Percentiles rank a stretch among this genome's conserved stretches.
Evolutionary conservation across 306 rosid genomes (phyloP).

Genomic region (Lupinus albus): DNA sequence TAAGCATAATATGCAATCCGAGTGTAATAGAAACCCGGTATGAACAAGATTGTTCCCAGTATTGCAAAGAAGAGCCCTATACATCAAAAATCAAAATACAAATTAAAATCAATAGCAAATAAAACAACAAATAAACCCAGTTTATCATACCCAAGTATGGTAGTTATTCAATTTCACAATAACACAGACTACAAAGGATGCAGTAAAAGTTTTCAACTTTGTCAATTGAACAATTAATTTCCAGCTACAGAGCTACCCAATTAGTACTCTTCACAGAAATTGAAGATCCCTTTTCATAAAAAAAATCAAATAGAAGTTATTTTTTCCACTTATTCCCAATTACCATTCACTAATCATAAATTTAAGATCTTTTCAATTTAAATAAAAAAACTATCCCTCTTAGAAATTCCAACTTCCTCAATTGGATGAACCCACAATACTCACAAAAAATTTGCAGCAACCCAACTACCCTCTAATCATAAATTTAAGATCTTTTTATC

Average conservation of each 20-base stretch:
- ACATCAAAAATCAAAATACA: slow-evolving; percentile 20
- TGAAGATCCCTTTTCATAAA: too few relatives aligned
- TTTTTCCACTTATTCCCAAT: too few relatives aligned
- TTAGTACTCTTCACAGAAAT: too few relatives aligned
- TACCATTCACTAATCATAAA: background rate
- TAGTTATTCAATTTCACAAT: background rate
- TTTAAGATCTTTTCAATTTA: background rate
- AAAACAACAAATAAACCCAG: background rate
- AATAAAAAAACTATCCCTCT: too few relatives aligned
- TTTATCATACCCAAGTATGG: background rate
- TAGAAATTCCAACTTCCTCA: too few relatives aligned
- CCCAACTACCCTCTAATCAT: background rate
- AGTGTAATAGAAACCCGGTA: slow-evolving; percentile 96
- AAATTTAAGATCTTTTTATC: background rate
- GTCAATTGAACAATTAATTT: background rate
- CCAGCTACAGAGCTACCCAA: too few relatives aligned
- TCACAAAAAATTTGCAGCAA: too few relatives aligned
- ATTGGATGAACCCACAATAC: too few relatives aligned
- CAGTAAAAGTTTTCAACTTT: slow-evolving; percentile 20
- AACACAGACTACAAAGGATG: background rate
- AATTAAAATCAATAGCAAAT: slow-evolving; percentile 16
- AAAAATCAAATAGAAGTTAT: too few relatives aligned
- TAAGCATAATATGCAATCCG: slow-evolving; percentile 97
- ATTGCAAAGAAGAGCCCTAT: slow-evolving; percentile 90
- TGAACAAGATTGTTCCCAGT: slow-evolving; percentile 80